Evolutionary conservation across 768 basidiomycete species (phyloP).

Genomic region (Boletus speciosus): DNA sequence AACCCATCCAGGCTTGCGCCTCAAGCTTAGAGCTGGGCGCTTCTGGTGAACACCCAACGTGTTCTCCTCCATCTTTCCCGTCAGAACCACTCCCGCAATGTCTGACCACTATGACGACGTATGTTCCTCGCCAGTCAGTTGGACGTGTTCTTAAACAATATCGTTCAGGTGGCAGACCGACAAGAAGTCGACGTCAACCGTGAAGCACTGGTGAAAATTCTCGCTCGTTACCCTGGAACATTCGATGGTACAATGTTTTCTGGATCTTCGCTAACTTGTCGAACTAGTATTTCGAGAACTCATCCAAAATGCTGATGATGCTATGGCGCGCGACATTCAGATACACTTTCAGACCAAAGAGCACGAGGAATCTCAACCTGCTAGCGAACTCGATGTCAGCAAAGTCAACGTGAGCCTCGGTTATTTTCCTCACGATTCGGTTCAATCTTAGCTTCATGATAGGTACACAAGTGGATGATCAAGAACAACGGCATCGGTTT

Average conservation of each 20-base stretch:
- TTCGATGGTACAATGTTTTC: no score
- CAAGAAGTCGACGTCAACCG: no score
- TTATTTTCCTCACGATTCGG: not conserved
- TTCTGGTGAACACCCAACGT: not conserved
- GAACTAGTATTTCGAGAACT: no score
- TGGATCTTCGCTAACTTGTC: no score
- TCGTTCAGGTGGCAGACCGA: not conserved
- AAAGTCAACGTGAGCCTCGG: not conserved
- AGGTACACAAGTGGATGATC: slow-evolving; percentile 12
- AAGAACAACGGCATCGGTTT: slow-evolving; percentile 5
- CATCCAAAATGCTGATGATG: no score
- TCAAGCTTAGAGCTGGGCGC: no score
- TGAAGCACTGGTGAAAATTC: no score
- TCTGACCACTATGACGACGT: not conserved
- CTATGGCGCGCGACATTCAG: no score
- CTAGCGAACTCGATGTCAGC: not conserved
- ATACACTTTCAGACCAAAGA: no score
- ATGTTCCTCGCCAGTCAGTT: not conserved
- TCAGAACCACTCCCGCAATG: not conserved
- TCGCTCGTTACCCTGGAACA: no score
- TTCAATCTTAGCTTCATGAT: not conserved
- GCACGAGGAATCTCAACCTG: no score
- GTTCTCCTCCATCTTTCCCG: not conserved
- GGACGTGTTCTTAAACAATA: not conserved
- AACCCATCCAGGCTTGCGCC: no score